Evolutionary conservation across 1,139 yeast species (phyloP).

Genomic region (Debaryomyces sp.): DNA sequence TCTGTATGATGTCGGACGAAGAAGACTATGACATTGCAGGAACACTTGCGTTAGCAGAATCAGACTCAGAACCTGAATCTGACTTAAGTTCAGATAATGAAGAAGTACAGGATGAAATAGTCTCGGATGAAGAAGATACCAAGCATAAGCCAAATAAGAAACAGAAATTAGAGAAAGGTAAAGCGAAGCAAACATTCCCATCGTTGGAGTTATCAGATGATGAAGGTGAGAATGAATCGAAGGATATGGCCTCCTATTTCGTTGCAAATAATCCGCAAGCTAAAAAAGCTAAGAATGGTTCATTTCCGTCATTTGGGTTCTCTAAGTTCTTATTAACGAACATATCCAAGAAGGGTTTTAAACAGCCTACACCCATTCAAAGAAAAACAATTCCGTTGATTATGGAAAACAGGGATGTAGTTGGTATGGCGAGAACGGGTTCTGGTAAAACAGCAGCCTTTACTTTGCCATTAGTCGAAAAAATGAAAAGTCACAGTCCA

Average conservation of each 20-base stretch:
- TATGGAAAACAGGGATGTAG: slow-evolving; percentile 87
- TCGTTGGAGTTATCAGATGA: slow-evolving; percentile 68
- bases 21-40: slow-evolving; percentile 71
- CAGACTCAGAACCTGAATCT: slow-evolving; percentile 43
- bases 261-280: slow-evolving; percentile 46
- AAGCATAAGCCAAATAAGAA: slow-evolving; percentile 24
- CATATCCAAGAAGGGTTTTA: slow-evolving; percentile 82
- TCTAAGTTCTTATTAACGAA: slow-evolving; percentile 71
- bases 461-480: slow-evolving; percentile 89
- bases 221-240: slow-evolving; percentile 43
- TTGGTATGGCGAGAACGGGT: slow-evolving; percentile 99
- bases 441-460: slow-evolving; percentile 99
- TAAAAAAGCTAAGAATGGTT: slow-evolving; percentile 74
- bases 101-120: slow-evolving; percentile 63
- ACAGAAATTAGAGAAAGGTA: slow-evolving; percentile 17
- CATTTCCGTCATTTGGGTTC: slow-evolving; percentile 89
- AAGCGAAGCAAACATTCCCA: slow-evolving; percentile 50
- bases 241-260: slow-evolving; percentile 46
- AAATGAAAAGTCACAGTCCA: slow-evolving; percentile 78
- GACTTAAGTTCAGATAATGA: slow-evolving; percentile 28
- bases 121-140: slow-evolving; percentile 44
- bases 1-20: slow-evolving; percentile 50
- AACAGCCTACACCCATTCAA: slow-evolving; percentile 97
- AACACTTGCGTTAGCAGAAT: slow-evolving; percentile 54
- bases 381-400: slow-evolving; percentile 91